These are phyloP conservation scores for Wallacemonas collosoma DNA, from an alignment of 208 protist species.

Conservation along the genomic window DNA sequence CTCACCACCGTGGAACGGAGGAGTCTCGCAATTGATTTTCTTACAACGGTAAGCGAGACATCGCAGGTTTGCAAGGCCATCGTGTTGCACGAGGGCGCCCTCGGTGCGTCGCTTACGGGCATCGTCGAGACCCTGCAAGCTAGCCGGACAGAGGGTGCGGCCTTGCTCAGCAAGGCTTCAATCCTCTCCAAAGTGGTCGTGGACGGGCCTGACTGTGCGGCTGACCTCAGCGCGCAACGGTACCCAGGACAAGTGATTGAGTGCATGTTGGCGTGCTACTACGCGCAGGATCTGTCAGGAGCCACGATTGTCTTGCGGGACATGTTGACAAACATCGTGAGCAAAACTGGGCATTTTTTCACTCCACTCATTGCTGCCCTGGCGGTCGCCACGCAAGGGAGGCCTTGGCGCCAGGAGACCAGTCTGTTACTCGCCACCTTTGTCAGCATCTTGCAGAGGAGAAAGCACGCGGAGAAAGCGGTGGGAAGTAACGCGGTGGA, in stretches of 20 bases:
- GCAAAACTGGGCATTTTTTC: constrained; percentile 49
- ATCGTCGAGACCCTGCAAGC: constrained; percentile 6
- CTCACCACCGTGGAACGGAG: constrained; percentile 18
- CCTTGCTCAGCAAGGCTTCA: constrained; percentile 10
- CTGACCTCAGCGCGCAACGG: constrained; percentile 27
- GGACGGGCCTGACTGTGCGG: constrained; percentile 10
- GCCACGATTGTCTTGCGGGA: constrained; percentile 47
- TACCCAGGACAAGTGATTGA: constrained; percentile 32
- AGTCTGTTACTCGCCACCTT: constrained; percentile 57
- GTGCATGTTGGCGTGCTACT: constrained; percentile 34
- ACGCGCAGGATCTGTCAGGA: constrained; percentile 10
- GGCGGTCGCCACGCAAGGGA: constrained; percentile 24
- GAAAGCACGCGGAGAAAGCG: constrained; percentile 36
- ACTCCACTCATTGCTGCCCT: constrained; percentile 41
- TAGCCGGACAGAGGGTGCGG: not conserved
- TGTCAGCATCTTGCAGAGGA: constrained; percentile 38
- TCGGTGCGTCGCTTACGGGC: not conserved
- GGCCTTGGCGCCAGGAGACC: constrained; percentile 34
- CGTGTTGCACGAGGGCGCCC: constrained; percentile 5
- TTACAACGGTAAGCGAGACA: constrained; percentile 2
- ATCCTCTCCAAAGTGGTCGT: constrained; percentile 19
- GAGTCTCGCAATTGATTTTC: constrained; percentile 6
- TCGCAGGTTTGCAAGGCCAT: constrained; percentile 5
- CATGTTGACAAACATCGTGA: constrained; percentile 40
- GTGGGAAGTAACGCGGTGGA: constrained; percentile 58